A percentile compares a stretch with the other conserved stretches of the same genome.
Evolutionary conservation across 2,329 filamentous ascomycete species (phyloP).

Genomic region (Periconia sp.): DNA sequence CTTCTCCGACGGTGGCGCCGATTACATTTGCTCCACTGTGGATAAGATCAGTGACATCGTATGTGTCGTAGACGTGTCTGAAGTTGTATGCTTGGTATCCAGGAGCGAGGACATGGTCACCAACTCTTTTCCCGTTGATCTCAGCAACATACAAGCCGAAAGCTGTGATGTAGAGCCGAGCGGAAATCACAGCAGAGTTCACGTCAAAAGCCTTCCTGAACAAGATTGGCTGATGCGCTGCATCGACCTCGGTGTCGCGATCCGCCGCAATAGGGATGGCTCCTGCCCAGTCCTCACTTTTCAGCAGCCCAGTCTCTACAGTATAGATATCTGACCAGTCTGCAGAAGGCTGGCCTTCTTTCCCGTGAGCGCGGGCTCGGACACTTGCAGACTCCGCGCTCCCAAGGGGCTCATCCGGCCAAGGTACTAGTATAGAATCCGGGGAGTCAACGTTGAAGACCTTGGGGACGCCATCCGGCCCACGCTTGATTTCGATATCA

Average conservation of each 20-base stretch:
- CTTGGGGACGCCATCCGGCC: conserved; percentile 11
- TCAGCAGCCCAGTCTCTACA: conserved; percentile 41
- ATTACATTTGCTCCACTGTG: conserved; percentile 42
- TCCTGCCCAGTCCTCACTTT: conserved; percentile 34
- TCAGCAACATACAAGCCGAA: conserved; percentile 18
- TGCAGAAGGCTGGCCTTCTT: conserved; percentile 10
- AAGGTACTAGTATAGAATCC: conserved; percentile 48
- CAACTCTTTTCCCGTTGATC: conserved; percentile 17
- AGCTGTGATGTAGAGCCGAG: conserved; percentile 19
- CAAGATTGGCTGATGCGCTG: conserved; percentile 31
- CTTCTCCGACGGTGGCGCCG: conserved; percentile 50
- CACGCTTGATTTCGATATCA: conserved; percentile 45
- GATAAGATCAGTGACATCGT: conserved; percentile 52
- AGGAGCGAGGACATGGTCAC: conserved; percentile 47
- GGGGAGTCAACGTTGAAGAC: conserved; percentile 34
- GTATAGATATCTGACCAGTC: conserved; percentile 31
- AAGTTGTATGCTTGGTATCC: conserved; percentile 55
- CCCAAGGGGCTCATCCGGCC: conserved; percentile 43
- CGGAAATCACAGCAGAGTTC: conserved; percentile 1
- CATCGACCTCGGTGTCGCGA: conserved; percentile 15
- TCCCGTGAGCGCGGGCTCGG: conserved; percentile 30
- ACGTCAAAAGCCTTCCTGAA: conserved; percentile 38
- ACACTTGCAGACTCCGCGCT: conserved; percentile 30
- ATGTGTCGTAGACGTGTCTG: conserved; percentile 56
- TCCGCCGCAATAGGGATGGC: conserved; percentile 24